Conservation (phyloP, 305 asterid species). For the Solanum aculeatissimum region DNA sequence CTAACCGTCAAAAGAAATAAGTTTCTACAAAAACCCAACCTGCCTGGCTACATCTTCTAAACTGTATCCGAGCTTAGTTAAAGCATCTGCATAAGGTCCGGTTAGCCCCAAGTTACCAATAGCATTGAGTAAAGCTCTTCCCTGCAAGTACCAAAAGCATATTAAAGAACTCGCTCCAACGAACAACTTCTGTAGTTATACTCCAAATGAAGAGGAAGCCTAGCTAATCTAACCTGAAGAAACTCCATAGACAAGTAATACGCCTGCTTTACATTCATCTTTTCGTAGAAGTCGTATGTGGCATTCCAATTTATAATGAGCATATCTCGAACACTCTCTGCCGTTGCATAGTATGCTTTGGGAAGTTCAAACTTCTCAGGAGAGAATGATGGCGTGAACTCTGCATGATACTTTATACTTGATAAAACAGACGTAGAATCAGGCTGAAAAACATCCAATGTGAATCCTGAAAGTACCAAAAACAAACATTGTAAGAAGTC, state of each 20-base stretch:
- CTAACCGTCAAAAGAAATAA: not conserved
- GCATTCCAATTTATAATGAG: slow-evolving; percentile 51
- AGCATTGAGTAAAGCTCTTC: slow-evolving; percentile 57
- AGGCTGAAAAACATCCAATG: slow-evolving; percentile 32
- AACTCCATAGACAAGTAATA: slow-evolving; percentile 60
- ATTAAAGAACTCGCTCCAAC: not conserved
- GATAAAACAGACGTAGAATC: slow-evolving; percentile 45
- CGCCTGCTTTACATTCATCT: slow-evolving; percentile 39
- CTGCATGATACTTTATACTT: slow-evolving; percentile 51
- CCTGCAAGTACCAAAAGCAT: slow-evolving; percentile 16
- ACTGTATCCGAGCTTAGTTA: slow-evolving; percentile 33
- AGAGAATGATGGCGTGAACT: slow-evolving; percentile 52
- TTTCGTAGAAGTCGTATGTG: slow-evolving; percentile 38
- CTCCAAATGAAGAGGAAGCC: not conserved
- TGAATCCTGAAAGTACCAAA: slow-evolving; percentile 19
- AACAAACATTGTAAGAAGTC: not conserved
- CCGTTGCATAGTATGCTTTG: slow-evolving; percentile 48
- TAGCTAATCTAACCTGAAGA: slow-evolving; percentile 34
- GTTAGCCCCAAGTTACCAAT: slow-evolving; percentile 51
- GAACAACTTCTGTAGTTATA: not conserved
- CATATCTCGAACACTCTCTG: slow-evolving; percentile 53
- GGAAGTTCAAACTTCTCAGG: slow-evolving; percentile 41
- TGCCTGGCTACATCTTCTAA: slow-evolving; percentile 44
- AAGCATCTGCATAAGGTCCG: slow-evolving; percentile 54
- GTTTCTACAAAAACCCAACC: slow-evolving; percentile 9